Evolutionary conservation across 768 basidiomycete genomes (phyloP), one percentile per base, ranked within the genome.

Genomic region (Inosperma sp.): DNA sequence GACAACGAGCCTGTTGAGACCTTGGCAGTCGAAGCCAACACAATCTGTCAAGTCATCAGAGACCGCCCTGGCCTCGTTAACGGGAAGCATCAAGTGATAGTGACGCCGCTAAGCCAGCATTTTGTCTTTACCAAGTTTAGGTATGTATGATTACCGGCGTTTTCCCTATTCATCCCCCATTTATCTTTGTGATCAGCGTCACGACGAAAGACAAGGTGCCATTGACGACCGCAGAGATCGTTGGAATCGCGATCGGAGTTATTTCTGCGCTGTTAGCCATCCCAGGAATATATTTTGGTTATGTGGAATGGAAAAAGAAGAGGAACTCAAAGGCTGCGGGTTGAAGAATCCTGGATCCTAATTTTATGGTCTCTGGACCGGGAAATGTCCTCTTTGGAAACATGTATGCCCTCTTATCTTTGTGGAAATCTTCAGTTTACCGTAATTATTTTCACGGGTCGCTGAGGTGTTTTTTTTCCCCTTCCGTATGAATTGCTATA

Each of bases 121-220:
- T 43, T 43, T 4, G 16, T 43, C n/a, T 7, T 43, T 3, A 43
- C 41, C n/a, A 43, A 43, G 25, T 43, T 43, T 27, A 43, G 41
- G 41, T 43, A 43, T 17, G 25, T 12, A n/a, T 25, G 9, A 21
- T 27, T 27, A n/a, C n/a, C n/a, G n/a, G n/a, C n/a, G n/a, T n/a
- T n/a, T n/a, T n/a, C 25, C 21, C 21, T 39, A 22, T 19, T 13
- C 36, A n/a, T n/a, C n/a, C n/a, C n/a, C n/a, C n/a, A n/a, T n/a
- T n/a, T n/a, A n/a, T n/a, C n/a, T n/a, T 39, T 39, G 21, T 13
- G 21, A 39, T 17, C 19, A 41, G 40, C 17, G 6, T 41, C 13
- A 41, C 40, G n/a, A n/a, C n/a, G n/a, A n/a, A n/a, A n/a, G n/a
- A n/a, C n/a, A n/a, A n/a, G n/a, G n/a, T n/a, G n/a, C n/a, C n/a